Evolutionary conservation across 2,329 filamentous ascomycete species (phyloP), one percentile per base, ranked within the genome.

Genomic region (Aureobasidium sp.): DNA sequence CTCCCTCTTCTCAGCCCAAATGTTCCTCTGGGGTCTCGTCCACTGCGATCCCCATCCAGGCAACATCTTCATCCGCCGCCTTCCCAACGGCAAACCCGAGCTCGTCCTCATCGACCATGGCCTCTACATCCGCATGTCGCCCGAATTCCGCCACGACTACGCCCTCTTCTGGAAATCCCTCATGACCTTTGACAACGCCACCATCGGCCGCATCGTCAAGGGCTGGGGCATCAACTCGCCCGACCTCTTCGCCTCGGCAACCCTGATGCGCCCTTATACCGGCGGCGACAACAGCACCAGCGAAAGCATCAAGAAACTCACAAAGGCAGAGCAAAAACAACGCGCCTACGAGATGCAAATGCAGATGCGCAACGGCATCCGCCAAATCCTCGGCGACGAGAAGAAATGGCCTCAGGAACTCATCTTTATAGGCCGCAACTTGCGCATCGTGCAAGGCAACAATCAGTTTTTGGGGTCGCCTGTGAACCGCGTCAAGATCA

Each of bases 1-100:
- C 55, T 93, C 97, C 73, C 82, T 97, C 37, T 99, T 97, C 79
- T 90, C 88, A n/a, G 92, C 91, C 2, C 93, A 97, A 72, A 97
- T 97, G 82, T 99, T 97, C 79, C 87, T 96, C 66, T 97, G 91
- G 90, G 94, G 94, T 14, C 84, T 90, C 47, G 90, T 97, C 0
- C 93, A 99, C 78, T 97, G 93, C 76, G 94, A 99, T 73, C 94
- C 94, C 11, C 94, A 99, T 71, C 94, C 94, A 1, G 93, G 93
- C 31, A 99, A 99, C 76, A 94, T 97, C 73, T 96, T 99, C 77
- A 88, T 97, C 71, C 88, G 94, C 9, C 87, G 94, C 9, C 80
- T 90, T 17, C 89, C 91, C 1, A 87, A 82, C 47, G 93, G 93
- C n/a, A 82, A 85, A 47, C 83, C 93, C 0, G 91, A 99, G 77